A percentile compares a stretch with the other conserved stretches of the same genome.
Evolutionary conservation across 495 filamentous ascomycete genomes (phyloP).

Genomic region (Usnea hakonensis): DNA sequence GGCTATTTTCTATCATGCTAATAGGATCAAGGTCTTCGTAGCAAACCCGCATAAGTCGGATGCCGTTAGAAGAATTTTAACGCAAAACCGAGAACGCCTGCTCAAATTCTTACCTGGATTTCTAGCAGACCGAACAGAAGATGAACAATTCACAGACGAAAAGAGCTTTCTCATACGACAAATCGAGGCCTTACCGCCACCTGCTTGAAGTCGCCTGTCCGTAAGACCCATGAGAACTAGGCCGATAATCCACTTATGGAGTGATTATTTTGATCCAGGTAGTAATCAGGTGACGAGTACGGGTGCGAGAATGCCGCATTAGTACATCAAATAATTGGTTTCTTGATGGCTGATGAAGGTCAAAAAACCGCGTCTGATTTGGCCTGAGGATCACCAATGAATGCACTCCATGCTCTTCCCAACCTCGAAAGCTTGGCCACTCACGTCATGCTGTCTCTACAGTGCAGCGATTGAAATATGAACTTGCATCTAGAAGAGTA

Average conservation of each 20-base stretch:
- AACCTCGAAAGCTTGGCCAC: background rate
- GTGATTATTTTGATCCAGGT: background rate
- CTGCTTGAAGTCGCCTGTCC: background rate
- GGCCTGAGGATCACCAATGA: background rate
- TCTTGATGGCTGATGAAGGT: background rate
- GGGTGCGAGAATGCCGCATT: background rate
- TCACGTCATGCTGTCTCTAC: background rate
- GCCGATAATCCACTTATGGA: background rate
- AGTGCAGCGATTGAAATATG: background rate
- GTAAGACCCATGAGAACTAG: background rate
- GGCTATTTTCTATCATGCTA: background rate
- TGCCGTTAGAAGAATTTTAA: constrained; percentile 85
- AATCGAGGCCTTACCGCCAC: constrained; percentile 46
- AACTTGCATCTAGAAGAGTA: background rate
- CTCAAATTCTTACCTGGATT: constrained; percentile 84
- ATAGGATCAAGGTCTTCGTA: constrained; percentile 67
- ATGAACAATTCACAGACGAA: constrained; percentile 98
- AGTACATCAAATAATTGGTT: background rate
- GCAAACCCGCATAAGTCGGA: constrained; percentile 94
- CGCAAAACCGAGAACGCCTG: constrained; percentile 89
- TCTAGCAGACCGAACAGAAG: constrained; percentile 88
- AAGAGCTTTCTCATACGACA: constrained; percentile 93
- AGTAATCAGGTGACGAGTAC: background rate
- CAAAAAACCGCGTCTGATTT: background rate
- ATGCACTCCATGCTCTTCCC: background rate